A percentile compares a stretch with the other conserved stretches of the same genome.
These are phyloP conservation scores for Dactylellina haptotyla DNA, from an alignment of 2,329 filamentous ascomycete genomes.

Conservation along the genomic window DNA sequence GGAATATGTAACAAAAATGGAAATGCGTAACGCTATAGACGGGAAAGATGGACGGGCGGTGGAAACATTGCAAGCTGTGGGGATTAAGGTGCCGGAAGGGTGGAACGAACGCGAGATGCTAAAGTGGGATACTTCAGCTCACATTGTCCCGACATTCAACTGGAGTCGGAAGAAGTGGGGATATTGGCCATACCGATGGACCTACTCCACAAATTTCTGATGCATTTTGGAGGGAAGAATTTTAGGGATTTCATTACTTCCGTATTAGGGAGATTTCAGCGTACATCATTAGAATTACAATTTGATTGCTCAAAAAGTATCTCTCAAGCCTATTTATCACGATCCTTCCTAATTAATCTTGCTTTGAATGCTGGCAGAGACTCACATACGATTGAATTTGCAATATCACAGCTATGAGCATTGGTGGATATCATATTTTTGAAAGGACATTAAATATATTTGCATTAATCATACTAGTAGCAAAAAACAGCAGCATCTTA, in stretches of 20 bases:
- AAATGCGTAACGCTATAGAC: conserved; percentile 11
- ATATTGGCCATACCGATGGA: conserved; percentile 23
- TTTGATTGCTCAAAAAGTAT: too few species aligned
- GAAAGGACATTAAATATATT: too few species aligned
- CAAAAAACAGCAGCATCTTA: too few species aligned
- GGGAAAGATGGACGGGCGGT: conserved; percentile 17
- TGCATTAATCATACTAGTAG: too few species aligned
- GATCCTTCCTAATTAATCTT: too few species aligned
- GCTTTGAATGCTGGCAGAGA: too few species aligned
- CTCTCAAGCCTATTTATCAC: too few species aligned
- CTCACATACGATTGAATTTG: too few species aligned
- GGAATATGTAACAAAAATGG: conserved; percentile 1
- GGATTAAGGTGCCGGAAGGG: neutral
- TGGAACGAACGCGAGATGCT: neutral
- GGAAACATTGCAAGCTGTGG: conserved; percentile 15
- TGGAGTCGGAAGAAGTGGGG: conserved; percentile 19
- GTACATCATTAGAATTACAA: too few species aligned
- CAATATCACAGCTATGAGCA: too few species aligned
- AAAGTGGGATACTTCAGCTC: conserved; percentile 1
- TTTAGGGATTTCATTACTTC: neutral
- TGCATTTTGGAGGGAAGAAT: neutral
- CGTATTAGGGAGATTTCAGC: too few species aligned
- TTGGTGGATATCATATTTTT: too few species aligned
- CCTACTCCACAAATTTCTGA: conserved; percentile 27
- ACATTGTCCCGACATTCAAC: conserved; percentile 16